Evolutionary conservation across 129 eudicot species (phyloP), one percentile per base, ranked within the genome.

Genomic region (Lonicera japonica): DNA sequence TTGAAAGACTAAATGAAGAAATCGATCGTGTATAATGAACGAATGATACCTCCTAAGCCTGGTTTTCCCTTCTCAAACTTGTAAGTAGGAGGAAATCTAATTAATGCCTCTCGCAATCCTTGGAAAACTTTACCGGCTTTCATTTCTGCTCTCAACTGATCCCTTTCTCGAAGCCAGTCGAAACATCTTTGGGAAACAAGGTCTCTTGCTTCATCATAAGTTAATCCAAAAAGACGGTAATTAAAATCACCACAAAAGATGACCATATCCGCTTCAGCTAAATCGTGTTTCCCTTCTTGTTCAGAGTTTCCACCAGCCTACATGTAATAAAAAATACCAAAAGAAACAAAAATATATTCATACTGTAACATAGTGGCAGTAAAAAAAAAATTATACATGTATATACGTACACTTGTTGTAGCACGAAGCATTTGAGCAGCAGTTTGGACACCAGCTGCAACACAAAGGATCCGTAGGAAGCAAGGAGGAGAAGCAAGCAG

Each of bases 131-230:
- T 87, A 24, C 96, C 99, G 20, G 99, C 95, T 79, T 83, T 88
- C 99, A 92, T 92, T 72, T 92, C 99, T 16, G 89, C 96, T 65
- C 95, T 77, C 23, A 92, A 75, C 69, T 92, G 99, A 70, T 92
- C 99, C 75, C 73, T 92, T 73, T 92, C 96, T 45, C 99, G 82
- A 38, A 92, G 87, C 96, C 99, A 92, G 48, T 92, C 96, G 20
- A 92, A 92, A 72, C 91, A 80, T 81, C 96, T 85, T 77, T 92
- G 99, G 20, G 99, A 92, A 70, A 92, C 99, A 67, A 92, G 80
- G 68, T 92, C 99, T 53, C 99, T 86, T 59, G 99, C 99, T 75
- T 92, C 99, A 52, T 92, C 99, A 25, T 92, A 92, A 8, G 99
- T 77, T 80, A 92, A 88, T 56, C 99, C 99, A 83, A 92, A 92